Conservation (phyloP, 768 basidiomycete genomes). For the Russula vinacea region DNA sequence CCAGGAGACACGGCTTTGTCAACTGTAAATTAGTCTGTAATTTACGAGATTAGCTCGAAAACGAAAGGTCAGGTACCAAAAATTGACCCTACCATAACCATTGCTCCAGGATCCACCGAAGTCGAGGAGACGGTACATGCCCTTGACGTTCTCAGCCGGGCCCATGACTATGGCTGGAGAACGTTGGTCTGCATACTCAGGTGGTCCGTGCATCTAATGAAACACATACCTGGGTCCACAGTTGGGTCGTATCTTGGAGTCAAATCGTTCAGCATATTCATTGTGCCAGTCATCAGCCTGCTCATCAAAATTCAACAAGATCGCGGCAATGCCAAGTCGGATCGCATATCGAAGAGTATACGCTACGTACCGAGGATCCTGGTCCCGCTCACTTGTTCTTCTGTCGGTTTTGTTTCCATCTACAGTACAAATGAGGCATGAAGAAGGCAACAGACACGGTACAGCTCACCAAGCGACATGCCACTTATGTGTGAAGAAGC, state of each 20-base stretch:
- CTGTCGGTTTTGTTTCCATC: neutral
- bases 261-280: neutral
- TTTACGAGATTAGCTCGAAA: neutral
- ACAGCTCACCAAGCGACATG: neutral
- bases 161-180: neutral
- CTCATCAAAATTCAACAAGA: neutral
- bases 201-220: neutral
- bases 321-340: neutral
- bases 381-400: neutral
- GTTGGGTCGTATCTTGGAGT: neutral
- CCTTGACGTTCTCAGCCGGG: conserved; percentile 35
- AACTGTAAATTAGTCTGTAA: too few species aligned
- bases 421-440: neutral
- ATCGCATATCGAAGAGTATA: neutral
- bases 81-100: conserved; percentile 44
- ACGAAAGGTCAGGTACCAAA: too few species aligned
- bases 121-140: conserved; percentile 53
- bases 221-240: neutral
- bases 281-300: neutral
- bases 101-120: conserved; percentile 49
- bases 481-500: neutral
- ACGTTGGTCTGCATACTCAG: neutral
- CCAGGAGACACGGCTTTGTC: too few species aligned
- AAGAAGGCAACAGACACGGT: neutral
- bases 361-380: neutral